Evolutionary conservation across 805 yeast genomes (phyloP).

Genomic region (Candida ascalaphidarum): DNA sequence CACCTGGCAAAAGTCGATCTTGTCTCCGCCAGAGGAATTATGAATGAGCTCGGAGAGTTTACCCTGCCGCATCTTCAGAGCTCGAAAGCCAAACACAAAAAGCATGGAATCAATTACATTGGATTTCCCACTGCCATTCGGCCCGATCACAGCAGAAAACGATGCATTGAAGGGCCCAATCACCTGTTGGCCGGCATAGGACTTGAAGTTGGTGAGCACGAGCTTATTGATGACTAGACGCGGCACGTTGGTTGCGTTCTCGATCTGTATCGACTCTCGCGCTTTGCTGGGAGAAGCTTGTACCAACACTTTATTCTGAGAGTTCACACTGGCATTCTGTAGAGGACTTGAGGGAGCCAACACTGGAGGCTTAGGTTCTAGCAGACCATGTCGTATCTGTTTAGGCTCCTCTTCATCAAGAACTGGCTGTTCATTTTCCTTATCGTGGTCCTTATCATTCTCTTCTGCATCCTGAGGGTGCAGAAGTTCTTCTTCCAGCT

Average conservation of each 20-base stretch:
- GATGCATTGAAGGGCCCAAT: slow-evolving; percentile 94
- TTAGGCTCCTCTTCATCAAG: neutral
- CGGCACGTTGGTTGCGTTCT: slow-evolving; percentile 22
- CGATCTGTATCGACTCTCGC: slow-evolving; percentile 10
- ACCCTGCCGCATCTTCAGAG: slow-evolving; percentile 93
- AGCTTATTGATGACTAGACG: slow-evolving; percentile 71
- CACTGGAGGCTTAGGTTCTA: neutral
- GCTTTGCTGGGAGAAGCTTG: slow-evolving; percentile 22
- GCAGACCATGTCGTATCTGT: neutral
- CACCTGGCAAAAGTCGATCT: slow-evolving; percentile 71
- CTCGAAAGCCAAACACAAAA: slow-evolving; percentile 95
- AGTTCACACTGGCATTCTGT: slow-evolving; percentile 9
- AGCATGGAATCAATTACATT: slow-evolving; percentile 94
- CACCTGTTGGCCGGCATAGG: slow-evolving; percentile 87
- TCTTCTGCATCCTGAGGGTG: slow-evolving; percentile 2
- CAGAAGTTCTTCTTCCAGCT: too few species aligned
- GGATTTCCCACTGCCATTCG: slow-evolving; percentile 97
- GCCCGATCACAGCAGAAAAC: slow-evolving; percentile 96
- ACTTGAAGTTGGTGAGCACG: slow-evolving; percentile 79
- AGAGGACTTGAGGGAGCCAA: neutral
- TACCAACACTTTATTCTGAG: slow-evolving; percentile 18
- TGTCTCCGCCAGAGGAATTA: slow-evolving; percentile 60
- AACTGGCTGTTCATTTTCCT: neutral
- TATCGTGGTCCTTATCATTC: slow-evolving; percentile 1
- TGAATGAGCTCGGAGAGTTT: slow-evolving; percentile 90